phyloP scores from a whole-genome alignment of 2,329 filamentous ascomycete genomes.

The Talaromyces sp. region DNA sequence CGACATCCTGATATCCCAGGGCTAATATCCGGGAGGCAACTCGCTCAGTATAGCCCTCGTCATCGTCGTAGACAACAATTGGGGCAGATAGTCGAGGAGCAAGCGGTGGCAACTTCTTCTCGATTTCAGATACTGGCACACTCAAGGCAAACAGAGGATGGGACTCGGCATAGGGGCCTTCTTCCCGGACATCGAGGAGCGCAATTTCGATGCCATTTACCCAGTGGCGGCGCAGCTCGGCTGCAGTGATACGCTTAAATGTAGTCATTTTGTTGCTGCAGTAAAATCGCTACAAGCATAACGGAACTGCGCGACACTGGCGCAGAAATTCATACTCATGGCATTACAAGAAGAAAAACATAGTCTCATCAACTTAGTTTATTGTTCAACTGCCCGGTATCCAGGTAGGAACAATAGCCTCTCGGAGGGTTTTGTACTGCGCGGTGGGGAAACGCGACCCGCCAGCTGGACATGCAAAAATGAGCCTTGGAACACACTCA shows the following conservation, averaged over 20 bases:
- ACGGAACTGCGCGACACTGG: too few relatives aligned
- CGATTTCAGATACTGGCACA: slow-evolving; percentile 30
- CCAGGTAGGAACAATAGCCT: too few relatives aligned
- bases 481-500: too few relatives aligned
- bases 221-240: slow-evolving; percentile 26
- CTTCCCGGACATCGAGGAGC: slow-evolving; percentile 32
- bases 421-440: too few relatives aligned
- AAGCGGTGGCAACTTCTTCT: slow-evolving; percentile 25
- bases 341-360: too few relatives aligned
- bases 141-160: slow-evolving; percentile 31
- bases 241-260: slow-evolving; percentile 20
- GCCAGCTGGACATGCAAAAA: too few relatives aligned
- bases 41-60: slow-evolving; percentile 27
- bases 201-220: slow-evolving; percentile 25
- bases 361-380: too few relatives aligned
- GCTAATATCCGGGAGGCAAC: slow-evolving; percentile 23
- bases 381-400: too few relatives aligned
- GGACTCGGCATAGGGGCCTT: slow-evolving; percentile 29
- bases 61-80: slow-evolving; percentile 31
- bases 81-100: slow-evolving; percentile 28
- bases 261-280: slow-evolving; percentile 21
- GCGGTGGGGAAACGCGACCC: too few relatives aligned
- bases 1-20: slow-evolving; percentile 26
- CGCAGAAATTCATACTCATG: too few relatives aligned
- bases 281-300: too few relatives aligned